phyloP scores from a whole-genome alignment of 2,329 filamentous ascomycete genomes.

The Colletotrichum truncatum region DNA sequence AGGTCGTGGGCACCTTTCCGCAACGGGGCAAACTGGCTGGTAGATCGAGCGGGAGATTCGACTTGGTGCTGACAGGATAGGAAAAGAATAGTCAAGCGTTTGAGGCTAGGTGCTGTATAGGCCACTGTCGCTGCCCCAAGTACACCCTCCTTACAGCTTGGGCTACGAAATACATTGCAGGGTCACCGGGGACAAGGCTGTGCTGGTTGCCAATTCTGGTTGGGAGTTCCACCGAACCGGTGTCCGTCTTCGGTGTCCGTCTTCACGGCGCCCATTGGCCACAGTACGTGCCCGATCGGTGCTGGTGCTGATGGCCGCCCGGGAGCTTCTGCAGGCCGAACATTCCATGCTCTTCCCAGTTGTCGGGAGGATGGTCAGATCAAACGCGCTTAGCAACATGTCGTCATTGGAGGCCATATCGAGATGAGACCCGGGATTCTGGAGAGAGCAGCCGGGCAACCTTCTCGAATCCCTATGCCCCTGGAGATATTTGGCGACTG shows the following conservation, averaged over 20 bases:
- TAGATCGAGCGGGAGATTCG: constrained; percentile 8
- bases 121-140: not conserved
- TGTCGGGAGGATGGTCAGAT: constrained; percentile 28
- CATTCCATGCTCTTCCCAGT: constrained; percentile 24
- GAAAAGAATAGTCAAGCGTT: constrained; percentile 24
- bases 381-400: constrained; percentile 28
- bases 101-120: constrained; percentile 14
- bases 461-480: constrained; percentile 5
- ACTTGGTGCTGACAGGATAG: constrained; percentile 18
- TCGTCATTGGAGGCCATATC: constrained; percentile 27
- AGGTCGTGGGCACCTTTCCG: constrained; percentile 1
- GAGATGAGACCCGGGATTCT: constrained; percentile 24
- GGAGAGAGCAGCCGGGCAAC: constrained; percentile 12
- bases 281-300: constrained; percentile 27
- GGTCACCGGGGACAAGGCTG: constrained; percentile 25
- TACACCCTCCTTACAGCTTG: not conserved
- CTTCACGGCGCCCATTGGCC: constrained; percentile 24
- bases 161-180: constrained; percentile 5
- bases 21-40: not conserved
- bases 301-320: constrained; percentile 21
- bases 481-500: constrained; percentile 11
- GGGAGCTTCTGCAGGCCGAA: constrained; percentile 28
- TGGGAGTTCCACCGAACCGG: constrained; percentile 18
- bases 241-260: constrained; percentile 10
- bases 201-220: constrained; percentile 15